These are phyloP conservation scores for Gautieria morchelliformis DNA, from an alignment of 768 basidiomycete species.

Conservation along the genomic window DNA sequence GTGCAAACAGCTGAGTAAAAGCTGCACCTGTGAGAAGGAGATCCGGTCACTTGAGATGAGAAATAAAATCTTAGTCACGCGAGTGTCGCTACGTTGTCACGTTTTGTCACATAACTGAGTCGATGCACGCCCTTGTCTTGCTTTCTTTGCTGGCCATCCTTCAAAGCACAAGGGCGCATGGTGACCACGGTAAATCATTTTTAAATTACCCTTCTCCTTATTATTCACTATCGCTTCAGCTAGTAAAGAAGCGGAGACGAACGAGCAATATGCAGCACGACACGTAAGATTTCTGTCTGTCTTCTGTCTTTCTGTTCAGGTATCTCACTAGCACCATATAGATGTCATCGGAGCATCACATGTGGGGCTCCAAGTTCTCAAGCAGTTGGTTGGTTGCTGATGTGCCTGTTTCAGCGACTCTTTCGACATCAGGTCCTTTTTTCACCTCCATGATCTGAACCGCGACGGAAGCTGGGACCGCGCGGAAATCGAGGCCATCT, in stretches of 20 bases:
- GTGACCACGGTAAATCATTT: not conserved
- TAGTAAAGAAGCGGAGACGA: constrained; percentile 38
- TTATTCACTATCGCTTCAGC: not conserved
- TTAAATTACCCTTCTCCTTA: not conserved
- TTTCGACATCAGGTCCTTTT: constrained; percentile 83
- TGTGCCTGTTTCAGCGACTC: constrained; percentile 44
- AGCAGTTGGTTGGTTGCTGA: not conserved
- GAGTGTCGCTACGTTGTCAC: too few relatives aligned
- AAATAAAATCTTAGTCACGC: too few relatives aligned
- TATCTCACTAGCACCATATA: constrained; percentile 19
- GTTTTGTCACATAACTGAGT: not conserved
- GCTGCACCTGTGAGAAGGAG: too few relatives aligned
- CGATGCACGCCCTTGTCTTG: not conserved
- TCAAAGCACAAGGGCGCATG: not conserved
- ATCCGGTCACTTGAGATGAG: too few relatives aligned
- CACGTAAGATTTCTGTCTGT: constrained; percentile 65
- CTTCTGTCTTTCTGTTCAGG: not conserved
- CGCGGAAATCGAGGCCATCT: constrained; percentile 90
- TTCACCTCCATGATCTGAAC: constrained; percentile 91
- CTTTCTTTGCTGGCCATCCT: not conserved
- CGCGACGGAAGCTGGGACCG: constrained; percentile 74
- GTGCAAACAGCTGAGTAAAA: too few relatives aligned
- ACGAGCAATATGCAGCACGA: constrained; percentile 76
- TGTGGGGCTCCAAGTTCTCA: constrained; percentile 33
- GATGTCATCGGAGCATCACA: constrained; percentile 89